Evolutionary conservation across 106 monocot species (phyloP), one percentile per base, ranked within the genome.

Genomic region (Phalaenopsis aphrodite): DNA sequence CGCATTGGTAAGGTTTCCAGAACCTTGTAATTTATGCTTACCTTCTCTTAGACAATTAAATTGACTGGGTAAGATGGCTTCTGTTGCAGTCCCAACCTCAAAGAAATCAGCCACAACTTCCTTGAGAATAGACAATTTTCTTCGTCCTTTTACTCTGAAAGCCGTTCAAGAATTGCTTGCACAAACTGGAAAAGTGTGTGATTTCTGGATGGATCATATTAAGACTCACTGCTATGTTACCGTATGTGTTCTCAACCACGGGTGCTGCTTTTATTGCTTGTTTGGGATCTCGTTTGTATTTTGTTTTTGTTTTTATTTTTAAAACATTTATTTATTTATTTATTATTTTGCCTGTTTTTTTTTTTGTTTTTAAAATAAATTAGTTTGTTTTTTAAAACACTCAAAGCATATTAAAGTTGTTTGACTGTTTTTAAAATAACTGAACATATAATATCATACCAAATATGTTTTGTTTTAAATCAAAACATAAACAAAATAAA

Each of bases 191-290:
- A 82, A 80, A 36, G 82, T 89, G 49, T 84, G 82, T 61, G 81
- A 78, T 78, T 89, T 89, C 67, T 89, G 89, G 89, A 89, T 89
- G 89, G 87, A 89, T 77, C 87, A 87, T 41, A 89, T 89, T 75
- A 89, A 89, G 75, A 89, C 89, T 55, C 89, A 89, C 79, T 89
- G 89, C 83, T 89, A 87, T 78, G 89, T 87, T 10, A 83, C 85
- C n/a, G 88, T 88, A 86, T 24, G 81, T 80, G 18, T 75, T 42
- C 18, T 80, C 11, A 42, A 42, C 19, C 6, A 73, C 5, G 9
- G 7, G 9, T 11, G 10, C 48, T 48, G 7, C 48, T 48, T 48
- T 48, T 48, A 48, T 30, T 30, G 30, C 30, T 30, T 30, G 30
- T 30, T 30, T 30, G 30, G 30, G 30, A 30, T 30, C 30, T 0